Base-by-base conservation (phyloP, 805 yeast genomes). In the Myxozyma mucilagina region DNA sequence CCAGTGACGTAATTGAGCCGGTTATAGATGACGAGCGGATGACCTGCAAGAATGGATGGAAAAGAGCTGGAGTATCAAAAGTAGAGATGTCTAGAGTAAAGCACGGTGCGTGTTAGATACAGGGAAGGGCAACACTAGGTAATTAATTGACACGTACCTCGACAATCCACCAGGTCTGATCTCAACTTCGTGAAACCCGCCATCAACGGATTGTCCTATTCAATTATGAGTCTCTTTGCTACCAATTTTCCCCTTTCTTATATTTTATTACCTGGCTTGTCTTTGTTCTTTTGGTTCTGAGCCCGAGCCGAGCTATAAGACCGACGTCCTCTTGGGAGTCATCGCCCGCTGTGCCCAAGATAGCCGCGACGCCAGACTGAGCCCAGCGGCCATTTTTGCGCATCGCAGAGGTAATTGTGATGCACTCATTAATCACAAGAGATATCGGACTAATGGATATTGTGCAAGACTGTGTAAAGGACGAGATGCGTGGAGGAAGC, bases 361-460 rank as follows among this genome's bases (percentile, higher is more conserved):
- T 84, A 5, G 96, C 90, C 9, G 97, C 93, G 42, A 92, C 94
- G 1, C 91, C 90, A 6, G 87, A 81, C 53, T 87, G 87, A 45
- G 70, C 87, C 82, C 87, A 87, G 65, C 89, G 84, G 71, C 91
- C 83, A 65, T 89, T 81, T 71, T 90, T 91, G 57, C 97, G 80
- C 96, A 94, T 90, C 24, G 94, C 91, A 18, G 96, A 86, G 18
- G 93, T 84, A 55, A 94, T 82, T 59, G 86, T 81, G 70, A 90
- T 87, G 73, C 97, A 90, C 76, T 94, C 98, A 71, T 89, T 88
- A 63, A 90, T 85, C 66, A 90, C 87, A 67, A 93, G 84, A 1
- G 96, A 87, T 58, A 87, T 81, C 13, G 96, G 89, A 73, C 89
- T 92, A 54, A 89, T 80, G 7, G 93, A 70, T 74, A 55, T 69